Conservation (phyloP, 441 rosid species). For the Rhodomyrtus psidioides region DNA sequence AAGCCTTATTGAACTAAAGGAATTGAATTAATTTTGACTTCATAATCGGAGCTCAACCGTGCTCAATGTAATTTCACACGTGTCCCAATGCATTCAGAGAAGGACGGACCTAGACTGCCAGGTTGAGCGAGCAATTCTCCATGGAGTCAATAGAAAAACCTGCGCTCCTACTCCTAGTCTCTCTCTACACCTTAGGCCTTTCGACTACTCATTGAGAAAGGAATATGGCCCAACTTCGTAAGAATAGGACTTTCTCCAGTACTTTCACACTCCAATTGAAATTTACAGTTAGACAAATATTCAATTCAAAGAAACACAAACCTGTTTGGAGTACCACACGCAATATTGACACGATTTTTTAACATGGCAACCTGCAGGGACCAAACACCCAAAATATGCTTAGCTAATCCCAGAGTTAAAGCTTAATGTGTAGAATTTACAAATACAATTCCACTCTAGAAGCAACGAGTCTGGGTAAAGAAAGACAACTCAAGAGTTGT, state of each 20-base stretch:
- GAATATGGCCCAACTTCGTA: background rate
- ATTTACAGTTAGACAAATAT: background rate
- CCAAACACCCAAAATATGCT: background rate
- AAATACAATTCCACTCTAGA: background rate
- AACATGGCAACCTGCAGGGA: constrained; percentile 49
- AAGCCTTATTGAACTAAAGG: background rate
- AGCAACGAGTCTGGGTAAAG: background rate
- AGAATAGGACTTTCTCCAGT: background rate
- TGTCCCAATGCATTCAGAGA: background rate
- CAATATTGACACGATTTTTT: constrained; percentile 70
- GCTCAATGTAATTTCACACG: background rate
- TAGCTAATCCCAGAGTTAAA: background rate
- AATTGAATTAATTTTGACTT: background rate
- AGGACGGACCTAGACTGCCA: background rate
- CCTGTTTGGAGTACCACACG: constrained; percentile 91
- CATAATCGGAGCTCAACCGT: background rate
- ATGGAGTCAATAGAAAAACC: background rate
- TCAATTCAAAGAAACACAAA: constrained; percentile 6
- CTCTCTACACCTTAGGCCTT: background rate
- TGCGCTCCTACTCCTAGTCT: background rate
- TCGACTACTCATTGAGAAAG: background rate
- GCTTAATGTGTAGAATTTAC: background rate
- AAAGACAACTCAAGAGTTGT: background rate
- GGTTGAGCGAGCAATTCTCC: background rate
- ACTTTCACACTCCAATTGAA: background rate